Percentiles rank a stretch among this genome's conserved stretches.
Conservation (phyloP, 768 basidiomycete genomes). For the Psilocybe subaeruginosa region DNA sequence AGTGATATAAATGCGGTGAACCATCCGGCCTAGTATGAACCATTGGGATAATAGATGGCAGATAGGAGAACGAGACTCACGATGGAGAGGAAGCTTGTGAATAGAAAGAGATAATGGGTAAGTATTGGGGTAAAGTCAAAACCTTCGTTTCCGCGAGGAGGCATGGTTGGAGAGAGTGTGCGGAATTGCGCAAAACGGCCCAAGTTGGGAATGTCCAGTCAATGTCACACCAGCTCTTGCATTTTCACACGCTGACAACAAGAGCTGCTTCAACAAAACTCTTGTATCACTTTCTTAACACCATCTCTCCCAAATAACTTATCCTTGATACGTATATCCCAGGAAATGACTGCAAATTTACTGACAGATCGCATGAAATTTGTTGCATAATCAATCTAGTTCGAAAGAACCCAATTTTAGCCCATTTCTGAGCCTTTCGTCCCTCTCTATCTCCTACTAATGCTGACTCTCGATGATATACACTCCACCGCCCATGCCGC, state of each 20-base stretch:
- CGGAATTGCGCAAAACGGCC: background rate
- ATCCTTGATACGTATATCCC: background rate
- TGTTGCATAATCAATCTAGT: background rate
- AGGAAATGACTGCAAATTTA: background rate
- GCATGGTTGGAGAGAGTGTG: constrained; percentile 35
- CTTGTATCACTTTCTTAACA: background rate
- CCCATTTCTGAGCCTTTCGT: background rate
- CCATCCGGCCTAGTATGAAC: constrained; percentile 61
- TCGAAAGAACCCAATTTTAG: background rate
- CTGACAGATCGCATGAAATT: background rate
- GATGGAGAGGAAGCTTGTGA: constrained; percentile 80
- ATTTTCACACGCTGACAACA: constrained; percentile 27
- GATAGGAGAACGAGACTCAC: constrained; percentile 46
- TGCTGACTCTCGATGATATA: constrained; percentile 3
- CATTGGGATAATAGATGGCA: constrained; percentile 17
- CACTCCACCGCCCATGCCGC: background rate
- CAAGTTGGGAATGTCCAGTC: constrained; percentile 13
- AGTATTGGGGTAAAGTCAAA: constrained; percentile 88
- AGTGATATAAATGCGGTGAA: constrained; percentile 80
- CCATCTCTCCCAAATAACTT: background rate
- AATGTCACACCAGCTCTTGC: constrained; percentile 17
- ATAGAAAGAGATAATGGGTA: constrained; percentile 90
- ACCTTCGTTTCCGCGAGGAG: constrained; percentile 62
- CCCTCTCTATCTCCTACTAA: background rate
- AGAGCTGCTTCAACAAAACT: background rate